A percentile compares a stretch with the other conserved stretches of the same genome.
Evolutionary conservation across 1,284 basidiomycete species (phyloP).

Genomic region (Papiliotrema terrestris): DNA sequence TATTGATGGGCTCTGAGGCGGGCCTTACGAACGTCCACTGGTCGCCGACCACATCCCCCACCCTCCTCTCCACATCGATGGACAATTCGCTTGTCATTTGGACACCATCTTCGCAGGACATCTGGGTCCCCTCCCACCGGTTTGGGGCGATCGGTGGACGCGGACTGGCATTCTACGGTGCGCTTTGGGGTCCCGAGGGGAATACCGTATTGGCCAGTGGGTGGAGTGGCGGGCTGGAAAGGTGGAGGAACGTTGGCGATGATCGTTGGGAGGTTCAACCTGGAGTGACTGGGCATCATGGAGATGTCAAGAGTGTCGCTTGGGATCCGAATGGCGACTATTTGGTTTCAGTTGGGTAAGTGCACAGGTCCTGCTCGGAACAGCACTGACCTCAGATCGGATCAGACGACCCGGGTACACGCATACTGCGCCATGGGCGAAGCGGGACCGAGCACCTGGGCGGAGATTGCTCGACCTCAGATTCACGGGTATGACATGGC

Average conservation of each 20-base stretch:
- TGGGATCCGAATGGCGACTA: constrained; percentile 85
- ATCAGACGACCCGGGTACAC: constrained; percentile 87
- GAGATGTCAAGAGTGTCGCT: constrained; percentile 67
- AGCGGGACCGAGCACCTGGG: constrained; percentile 57
- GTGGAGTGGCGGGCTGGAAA: constrained; percentile 87
- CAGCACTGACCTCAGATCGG: constrained; percentile 56
- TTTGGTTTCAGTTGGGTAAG: constrained; percentile 74
- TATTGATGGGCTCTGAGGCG: constrained; percentile 86
- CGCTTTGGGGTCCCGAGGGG: constrained; percentile 59
- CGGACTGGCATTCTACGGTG: constrained; percentile 84
- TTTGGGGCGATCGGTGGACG: constrained; percentile 90
- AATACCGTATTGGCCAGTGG: constrained; percentile 75
- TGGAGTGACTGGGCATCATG: constrained; percentile 77
- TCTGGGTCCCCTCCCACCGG: constrained; percentile 84
- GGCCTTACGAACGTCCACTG: constrained; percentile 83
- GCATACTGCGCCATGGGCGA: constrained; percentile 50
- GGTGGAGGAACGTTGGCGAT: constrained; percentile 60
- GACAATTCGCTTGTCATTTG: constrained; percentile 92
- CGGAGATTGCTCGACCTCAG: constrained; percentile 84
- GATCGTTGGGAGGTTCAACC: constrained; percentile 65
- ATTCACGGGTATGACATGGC: constrained; percentile 91
- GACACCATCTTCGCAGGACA: constrained; percentile 68
- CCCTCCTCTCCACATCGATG: constrained; percentile 77
- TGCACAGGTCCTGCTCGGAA: neutral
- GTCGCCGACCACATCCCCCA: constrained; percentile 57